Evolutionary conservation across 2,329 filamentous ascomycete species (phyloP).

Genomic region (Corniculantispora saksenae): DNA sequence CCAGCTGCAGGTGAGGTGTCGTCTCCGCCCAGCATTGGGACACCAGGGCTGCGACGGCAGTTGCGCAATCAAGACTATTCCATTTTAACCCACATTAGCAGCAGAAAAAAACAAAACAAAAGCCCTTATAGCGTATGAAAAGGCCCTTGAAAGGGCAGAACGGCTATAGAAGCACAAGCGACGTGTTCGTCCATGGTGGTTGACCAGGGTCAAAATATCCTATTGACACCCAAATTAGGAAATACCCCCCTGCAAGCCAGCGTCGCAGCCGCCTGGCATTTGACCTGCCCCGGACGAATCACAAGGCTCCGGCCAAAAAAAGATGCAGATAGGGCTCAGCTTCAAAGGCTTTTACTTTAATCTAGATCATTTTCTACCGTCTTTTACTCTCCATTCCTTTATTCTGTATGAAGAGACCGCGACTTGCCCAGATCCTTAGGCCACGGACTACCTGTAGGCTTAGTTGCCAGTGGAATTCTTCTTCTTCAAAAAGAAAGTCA

Average conservation of each 20-base stretch:
- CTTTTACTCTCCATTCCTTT: not conserved
- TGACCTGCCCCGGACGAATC: not conserved
- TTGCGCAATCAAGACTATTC: not conserved
- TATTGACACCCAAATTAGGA: constrained; percentile 21
- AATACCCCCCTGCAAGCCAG: constrained; percentile 4
- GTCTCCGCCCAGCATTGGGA: too few relatives aligned
- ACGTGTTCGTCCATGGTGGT: not conserved
- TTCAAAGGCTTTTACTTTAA: not conserved
- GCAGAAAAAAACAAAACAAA: not conserved
- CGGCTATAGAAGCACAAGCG: not conserved
- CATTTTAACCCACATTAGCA: not conserved
- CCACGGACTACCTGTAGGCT: too few relatives aligned
- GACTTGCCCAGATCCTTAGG: too few relatives aligned
- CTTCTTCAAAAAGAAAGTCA: too few relatives aligned
- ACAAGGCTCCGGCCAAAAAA: not conserved
- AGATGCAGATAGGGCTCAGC: not conserved
- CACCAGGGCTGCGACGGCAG: not conserved
- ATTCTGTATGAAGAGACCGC: not conserved
- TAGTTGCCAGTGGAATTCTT: too few relatives aligned
- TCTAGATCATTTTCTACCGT: not conserved
- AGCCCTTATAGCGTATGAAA: not conserved
- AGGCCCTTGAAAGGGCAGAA: not conserved
- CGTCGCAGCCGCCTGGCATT: not conserved
- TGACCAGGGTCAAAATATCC: constrained; percentile 5
- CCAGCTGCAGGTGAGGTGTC: not conserved